Conservation (phyloP, 306 rosid genomes). For the Lablab purpureus region DNA sequence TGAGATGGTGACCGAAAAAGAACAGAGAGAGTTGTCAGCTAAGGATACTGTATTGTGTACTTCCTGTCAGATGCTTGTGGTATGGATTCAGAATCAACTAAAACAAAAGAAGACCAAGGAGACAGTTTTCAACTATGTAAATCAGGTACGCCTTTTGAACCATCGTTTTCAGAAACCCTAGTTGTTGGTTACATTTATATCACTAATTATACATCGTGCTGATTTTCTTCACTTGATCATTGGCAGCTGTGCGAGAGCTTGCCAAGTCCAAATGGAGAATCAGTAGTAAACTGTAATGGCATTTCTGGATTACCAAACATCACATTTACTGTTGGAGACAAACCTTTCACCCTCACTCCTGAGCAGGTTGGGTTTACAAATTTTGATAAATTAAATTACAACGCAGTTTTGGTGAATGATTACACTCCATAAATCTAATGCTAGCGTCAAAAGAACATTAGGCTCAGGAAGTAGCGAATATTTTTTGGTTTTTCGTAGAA, state of each 20-base stretch:
- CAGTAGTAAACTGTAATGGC: slow-evolving; percentile 62
- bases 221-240: slow-evolving; percentile 23
- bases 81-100: slow-evolving; percentile 84
- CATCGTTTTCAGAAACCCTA: slow-evolving; percentile 28
- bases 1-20: slow-evolving; percentile 73
- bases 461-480: neutral
- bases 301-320: slow-evolving; percentile 71
- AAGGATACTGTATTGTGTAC: slow-evolving; percentile 59
- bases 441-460: neutral
- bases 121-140: slow-evolving; percentile 60
- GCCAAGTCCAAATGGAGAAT: slow-evolving; percentile 87
- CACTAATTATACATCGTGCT: neutral
- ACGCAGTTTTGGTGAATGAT: neutral
- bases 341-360: slow-evolving; percentile 68
- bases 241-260: slow-evolving; percentile 77
- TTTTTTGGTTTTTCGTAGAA: slow-evolving; percentile 13
- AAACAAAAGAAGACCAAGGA: slow-evolving; percentile 69
- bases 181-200: neutral
- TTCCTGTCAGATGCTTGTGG: slow-evolving; percentile 78
- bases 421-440: neutral
- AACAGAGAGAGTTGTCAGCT: slow-evolving; percentile 45
- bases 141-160: slow-evolving; percentile 60
- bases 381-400: slow-evolving; percentile 1
- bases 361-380: slow-evolving; percentile 68
- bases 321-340: slow-evolving; percentile 75